Percentiles rank a stretch among this genome's conserved stretches.
These are phyloP conservation scores for Phytophthora idaei DNA, from an alignment of 352 stramenopile genomes.

Conservation along the genomic window DNA sequence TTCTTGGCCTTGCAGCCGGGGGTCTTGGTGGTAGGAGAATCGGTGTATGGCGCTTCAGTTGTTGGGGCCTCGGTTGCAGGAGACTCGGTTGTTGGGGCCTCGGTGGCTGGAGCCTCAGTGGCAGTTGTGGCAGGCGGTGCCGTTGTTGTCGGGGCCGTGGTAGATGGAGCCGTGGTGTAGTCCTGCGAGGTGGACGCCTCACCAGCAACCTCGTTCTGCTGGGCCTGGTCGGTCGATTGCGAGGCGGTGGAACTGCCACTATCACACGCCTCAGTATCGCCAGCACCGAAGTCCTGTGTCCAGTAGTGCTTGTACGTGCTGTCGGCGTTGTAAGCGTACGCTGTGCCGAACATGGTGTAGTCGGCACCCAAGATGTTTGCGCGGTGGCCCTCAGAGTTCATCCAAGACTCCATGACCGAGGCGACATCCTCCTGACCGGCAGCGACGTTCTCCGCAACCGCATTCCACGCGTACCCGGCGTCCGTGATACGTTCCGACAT, in stretches of 20 bases:
- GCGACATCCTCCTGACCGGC: slow-evolving; percentile 52
- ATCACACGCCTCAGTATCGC: slow-evolving; percentile 40
- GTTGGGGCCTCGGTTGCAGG: background rate
- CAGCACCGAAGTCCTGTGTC: slow-evolving; percentile 59
- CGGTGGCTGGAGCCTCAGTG: background rate
- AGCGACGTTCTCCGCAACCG: slow-evolving; percentile 63
- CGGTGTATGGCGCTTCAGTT: slow-evolving; percentile 1
- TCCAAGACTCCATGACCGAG: slow-evolving; percentile 65
- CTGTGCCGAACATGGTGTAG: slow-evolving; percentile 47
- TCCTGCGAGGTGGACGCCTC: slow-evolving; percentile 26
- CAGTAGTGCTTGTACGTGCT: slow-evolving; percentile 60
- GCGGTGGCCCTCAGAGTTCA: slow-evolving; percentile 59
- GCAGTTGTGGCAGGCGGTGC: slow-evolving; percentile 17
- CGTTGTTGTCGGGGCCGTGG: slow-evolving; percentile 11
- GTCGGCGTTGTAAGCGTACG: slow-evolving; percentile 37
- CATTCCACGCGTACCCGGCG: slow-evolving; percentile 55
- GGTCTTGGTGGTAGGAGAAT: slow-evolving; percentile 1
- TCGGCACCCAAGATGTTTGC: slow-evolving; percentile 47
- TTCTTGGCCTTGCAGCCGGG: slow-evolving; percentile 32
- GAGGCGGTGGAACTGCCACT: slow-evolving; percentile 20
- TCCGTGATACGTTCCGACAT: slow-evolving; percentile 48
- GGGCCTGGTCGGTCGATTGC: slow-evolving; percentile 19
- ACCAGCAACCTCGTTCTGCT: slow-evolving; percentile 27
- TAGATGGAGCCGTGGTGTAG: slow-evolving; percentile 14
- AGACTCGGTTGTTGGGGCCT: background rate